These are phyloP conservation scores for Phascolomyces articulosus DNA, from an alignment of 371 early-diverging fungal genomes.

Conservation along the genomic window DNA sequence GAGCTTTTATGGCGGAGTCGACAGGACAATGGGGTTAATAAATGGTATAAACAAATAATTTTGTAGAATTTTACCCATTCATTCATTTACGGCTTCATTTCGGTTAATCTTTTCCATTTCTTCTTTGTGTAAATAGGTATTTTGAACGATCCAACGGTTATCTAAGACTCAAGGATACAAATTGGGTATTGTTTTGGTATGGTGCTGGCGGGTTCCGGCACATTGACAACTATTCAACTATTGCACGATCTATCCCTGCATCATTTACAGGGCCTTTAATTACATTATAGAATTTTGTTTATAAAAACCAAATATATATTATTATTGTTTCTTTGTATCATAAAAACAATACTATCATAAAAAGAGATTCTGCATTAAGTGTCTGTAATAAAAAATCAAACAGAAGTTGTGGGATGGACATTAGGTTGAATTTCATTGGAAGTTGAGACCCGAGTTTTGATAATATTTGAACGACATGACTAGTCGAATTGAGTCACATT, in stretches of 20 bases:
- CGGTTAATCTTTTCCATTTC: neutral
- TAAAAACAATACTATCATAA: no score
- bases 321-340: no score
- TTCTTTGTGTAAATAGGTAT: conserved; percentile 54
- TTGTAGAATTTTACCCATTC: neutral
- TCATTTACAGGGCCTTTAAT: conserved; percentile 28
- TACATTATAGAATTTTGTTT: neutral
- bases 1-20: conserved; percentile 88
- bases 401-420: conserved; percentile 2
- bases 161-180: conserved; percentile 55
- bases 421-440: neutral
- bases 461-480: neutral
- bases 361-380: no score
- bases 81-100: neutral
- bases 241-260: conserved; percentile 42
- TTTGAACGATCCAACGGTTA: conserved; percentile 89
- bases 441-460: neutral
- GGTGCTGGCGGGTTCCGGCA: conserved; percentile 54
- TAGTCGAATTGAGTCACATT: neutral
- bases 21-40: conserved; percentile 89
- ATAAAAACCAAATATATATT: neutral
- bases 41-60: conserved; percentile 66
- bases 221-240: conserved; percentile 35
- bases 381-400: no score
- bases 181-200: conserved; percentile 85